Evolutionary conservation across 208 protist genomes (phyloP).

Genomic region (Leishmania tarentolae): DNA sequence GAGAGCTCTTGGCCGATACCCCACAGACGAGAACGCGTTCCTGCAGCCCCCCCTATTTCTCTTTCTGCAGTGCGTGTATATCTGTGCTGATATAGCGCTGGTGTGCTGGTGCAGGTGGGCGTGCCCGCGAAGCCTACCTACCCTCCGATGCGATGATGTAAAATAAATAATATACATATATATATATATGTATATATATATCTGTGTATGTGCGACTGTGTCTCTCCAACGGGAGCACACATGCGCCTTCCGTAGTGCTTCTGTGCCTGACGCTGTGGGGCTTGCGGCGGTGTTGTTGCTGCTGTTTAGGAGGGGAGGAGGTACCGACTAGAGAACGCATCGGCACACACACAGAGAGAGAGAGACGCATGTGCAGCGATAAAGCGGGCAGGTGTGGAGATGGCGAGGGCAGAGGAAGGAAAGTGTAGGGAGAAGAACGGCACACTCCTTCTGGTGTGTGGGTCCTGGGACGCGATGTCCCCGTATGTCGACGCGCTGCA

Average conservation of each 20-base stretch:
- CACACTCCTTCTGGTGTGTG: neutral
- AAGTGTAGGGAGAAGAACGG: neutral
- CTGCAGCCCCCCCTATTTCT: neutral
- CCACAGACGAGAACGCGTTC: neutral
- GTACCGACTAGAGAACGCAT: neutral
- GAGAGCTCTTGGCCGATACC: neutral
- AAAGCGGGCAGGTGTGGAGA: neutral
- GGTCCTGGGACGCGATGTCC: neutral
- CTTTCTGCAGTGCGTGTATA: neutral
- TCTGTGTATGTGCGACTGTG: neutral
- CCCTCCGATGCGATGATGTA: neutral
- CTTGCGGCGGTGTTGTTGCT: neutral
- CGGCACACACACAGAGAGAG: neutral
- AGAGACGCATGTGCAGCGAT: neutral
- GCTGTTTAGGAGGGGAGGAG: neutral
- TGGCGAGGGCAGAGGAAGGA: neutral
- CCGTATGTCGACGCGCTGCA: neutral
- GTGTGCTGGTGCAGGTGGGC: neutral
- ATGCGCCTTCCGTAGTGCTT: neutral
- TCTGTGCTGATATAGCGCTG: neutral
- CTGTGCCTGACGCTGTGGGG: neutral
- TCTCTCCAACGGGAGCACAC: neutral
- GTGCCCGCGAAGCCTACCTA: no score
- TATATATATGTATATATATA: neutral
- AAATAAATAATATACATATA: neutral